A percentile compares a stretch with the other conserved stretches of the same genome.
These are phyloP conservation scores for Thelephora terrestris DNA, from an alignment of 1,284 basidiomycete species.

Conservation along the genomic window DNA sequence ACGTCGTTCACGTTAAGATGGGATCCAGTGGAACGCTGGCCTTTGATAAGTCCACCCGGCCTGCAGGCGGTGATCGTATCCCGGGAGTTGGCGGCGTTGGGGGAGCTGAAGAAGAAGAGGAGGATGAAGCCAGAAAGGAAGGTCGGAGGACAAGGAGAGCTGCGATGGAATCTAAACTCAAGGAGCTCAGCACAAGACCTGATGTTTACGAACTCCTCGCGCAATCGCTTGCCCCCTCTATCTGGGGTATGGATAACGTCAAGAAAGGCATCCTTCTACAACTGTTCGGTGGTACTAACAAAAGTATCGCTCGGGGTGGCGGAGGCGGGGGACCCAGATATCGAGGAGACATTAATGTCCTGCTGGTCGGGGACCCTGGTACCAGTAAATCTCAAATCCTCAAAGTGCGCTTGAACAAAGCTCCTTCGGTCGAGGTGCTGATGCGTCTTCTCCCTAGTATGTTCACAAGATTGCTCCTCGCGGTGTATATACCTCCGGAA, in stretches of 20 bases:
- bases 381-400: constrained; percentile 95
- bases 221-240: constrained; percentile 84
- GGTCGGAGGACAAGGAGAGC: constrained; percentile 40
- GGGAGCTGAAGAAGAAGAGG: constrained; percentile 46
- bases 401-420: constrained; percentile 42
- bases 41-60: constrained; percentile 74
- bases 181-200: constrained; percentile 60
- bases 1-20: constrained; percentile 87
- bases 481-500: constrained; percentile 94
- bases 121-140: constrained; percentile 27
- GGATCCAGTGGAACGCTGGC: constrained; percentile 66
- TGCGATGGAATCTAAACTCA: constrained; percentile 50
- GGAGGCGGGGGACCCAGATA: constrained; percentile 94
- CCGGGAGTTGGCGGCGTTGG: constrained; percentile 82
- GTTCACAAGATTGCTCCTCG: constrained; percentile 98
- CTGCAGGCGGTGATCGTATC: constrained; percentile 55
- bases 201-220: constrained; percentile 88
- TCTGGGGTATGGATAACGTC: constrained; percentile 98
- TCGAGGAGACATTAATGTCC: constrained; percentile 94
- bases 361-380: constrained; percentile 97
- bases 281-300: constrained; percentile 96
- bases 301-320: constrained; percentile 86
- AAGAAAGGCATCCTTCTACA: constrained; percentile 97
- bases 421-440: background rate
- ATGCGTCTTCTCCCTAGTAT: constrained; percentile 45